Evolutionary conservation across 2,329 filamentous ascomycete species (phyloP).

Genomic region (Fusarium illudens): DNA sequence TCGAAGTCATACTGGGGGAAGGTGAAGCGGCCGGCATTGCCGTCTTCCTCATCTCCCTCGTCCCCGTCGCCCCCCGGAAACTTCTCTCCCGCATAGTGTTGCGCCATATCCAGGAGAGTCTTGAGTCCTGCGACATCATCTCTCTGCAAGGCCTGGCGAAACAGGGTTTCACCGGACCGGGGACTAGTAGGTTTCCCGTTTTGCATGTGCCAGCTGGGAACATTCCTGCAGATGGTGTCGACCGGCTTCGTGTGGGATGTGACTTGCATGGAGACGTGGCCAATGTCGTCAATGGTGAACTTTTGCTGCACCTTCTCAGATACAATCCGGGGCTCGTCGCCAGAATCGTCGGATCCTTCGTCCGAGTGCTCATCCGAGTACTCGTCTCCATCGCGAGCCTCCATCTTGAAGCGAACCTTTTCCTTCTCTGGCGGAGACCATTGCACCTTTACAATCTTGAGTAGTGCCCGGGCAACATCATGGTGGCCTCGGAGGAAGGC

Average conservation of each 20-base stretch:
- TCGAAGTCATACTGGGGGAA: constrained; percentile 55
- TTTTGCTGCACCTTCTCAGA: constrained; percentile 68
- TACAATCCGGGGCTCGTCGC: constrained; percentile 55
- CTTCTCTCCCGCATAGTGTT: constrained; percentile 54
- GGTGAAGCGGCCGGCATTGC: constrained; percentile 45
- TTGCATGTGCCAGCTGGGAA: constrained; percentile 46
- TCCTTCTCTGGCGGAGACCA: constrained; percentile 66
- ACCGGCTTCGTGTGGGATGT: constrained; percentile 69
- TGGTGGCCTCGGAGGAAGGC: constrained; percentile 72
- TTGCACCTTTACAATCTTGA: constrained; percentile 76
- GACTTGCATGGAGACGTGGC: constrained; percentile 72
- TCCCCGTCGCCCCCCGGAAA: constrained; percentile 45
- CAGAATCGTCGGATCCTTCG: constrained; percentile 39
- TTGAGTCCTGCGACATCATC: constrained; percentile 64
- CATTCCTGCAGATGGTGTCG: constrained; percentile 56
- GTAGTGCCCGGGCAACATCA: constrained; percentile 68
- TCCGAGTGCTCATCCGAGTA: constrained; percentile 52
- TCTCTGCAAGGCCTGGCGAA: constrained; percentile 58
- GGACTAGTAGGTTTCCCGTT: constrained; percentile 39
- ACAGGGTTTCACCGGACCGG: constrained; percentile 37
- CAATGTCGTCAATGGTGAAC: constrained; percentile 81
- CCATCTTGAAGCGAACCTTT: constrained; percentile 60
- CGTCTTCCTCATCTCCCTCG: constrained; percentile 49
- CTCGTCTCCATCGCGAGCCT: constrained; percentile 48
- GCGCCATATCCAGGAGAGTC: constrained; percentile 64